Base-by-base conservation (phyloP, 2,329 filamentous ascomycete genomes). In the Sarocladium brachiariae region DNA sequence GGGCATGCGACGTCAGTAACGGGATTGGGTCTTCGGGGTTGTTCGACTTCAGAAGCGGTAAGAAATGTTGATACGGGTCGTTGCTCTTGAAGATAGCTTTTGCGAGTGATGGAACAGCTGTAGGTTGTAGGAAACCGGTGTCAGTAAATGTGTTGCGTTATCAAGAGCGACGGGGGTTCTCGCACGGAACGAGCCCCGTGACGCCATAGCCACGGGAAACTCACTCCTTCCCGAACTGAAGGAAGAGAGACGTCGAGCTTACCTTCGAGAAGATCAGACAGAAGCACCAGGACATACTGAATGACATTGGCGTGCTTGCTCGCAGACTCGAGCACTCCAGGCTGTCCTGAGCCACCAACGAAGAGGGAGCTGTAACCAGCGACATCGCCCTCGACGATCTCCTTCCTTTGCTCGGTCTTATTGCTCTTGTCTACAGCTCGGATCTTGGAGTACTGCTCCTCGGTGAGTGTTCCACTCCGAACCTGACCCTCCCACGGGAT, bases 401-500 rank as follows among this genome's bases (percentile, higher is more conserved):
- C 82, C 65, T 85, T 86, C 63, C 91, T 83, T 70, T 90, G 87
- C 59, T 97, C 93, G 33, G 65, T 59, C 69, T 89, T 93, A 69
- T 90, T 87, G 58, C 93, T 88, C 72, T 96, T 97, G 70, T 97
- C 93, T 60, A 97, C 89, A 54, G 91, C 89, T 70, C 91, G 91
- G 72, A 99, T 96, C 78, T 91, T 92, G 74, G 87, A 88, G 60
- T 96, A 81, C 70, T 99, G 92, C 59, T 87, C 85, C 59, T 97
- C 92, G 52, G 88, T 95, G 70, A 99, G 87, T 63, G 89, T 93
- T 68, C 91, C 89, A 60, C 89, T 89, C 68, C 93, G 83, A 58
- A 95, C 89, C 62, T 92, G 91, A 62, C 92, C 92, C 70, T 97
- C 92, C 93, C 93, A 99, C 52, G 92, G 91, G 71, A 99, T 96